phyloP scores from a whole-genome alignment of 495 filamentous ascomycete species.

The Aspergillus ostianus region DNA sequence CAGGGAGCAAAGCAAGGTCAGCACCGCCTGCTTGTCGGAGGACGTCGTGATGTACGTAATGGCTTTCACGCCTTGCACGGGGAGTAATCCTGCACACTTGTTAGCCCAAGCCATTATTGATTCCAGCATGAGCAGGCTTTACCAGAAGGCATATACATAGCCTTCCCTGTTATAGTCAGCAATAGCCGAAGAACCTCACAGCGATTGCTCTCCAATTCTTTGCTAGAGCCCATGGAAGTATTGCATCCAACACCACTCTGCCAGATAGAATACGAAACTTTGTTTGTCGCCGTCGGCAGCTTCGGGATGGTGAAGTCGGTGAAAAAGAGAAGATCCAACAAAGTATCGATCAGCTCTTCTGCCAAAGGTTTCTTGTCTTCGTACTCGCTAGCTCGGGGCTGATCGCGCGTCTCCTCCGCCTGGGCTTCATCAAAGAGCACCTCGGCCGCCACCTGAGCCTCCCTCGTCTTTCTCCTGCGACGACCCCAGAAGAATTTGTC shows the following conservation, averaged over 20 bases:
- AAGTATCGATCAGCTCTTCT: slow-evolving; percentile 89
- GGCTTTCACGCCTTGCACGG: slow-evolving; percentile 80
- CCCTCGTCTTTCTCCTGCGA: slow-evolving; percentile 60
- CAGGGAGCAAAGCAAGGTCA: slow-evolving; percentile 86
- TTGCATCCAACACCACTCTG: slow-evolving; percentile 97
- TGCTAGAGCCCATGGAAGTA: slow-evolving; percentile 80
- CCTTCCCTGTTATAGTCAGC: slow-evolving; percentile 81
- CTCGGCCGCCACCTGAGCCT: slow-evolving; percentile 58
- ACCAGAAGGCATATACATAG: slow-evolving; percentile 88
- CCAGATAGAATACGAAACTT: slow-evolving; percentile 94
- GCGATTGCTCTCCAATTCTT: slow-evolving; percentile 87
- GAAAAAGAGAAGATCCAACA: slow-evolving; percentile 89
- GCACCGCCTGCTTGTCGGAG: slow-evolving; percentile 85
- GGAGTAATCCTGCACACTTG: slow-evolving; percentile 58
- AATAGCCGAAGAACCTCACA: slow-evolving; percentile 86
- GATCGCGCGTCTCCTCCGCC: slow-evolving; percentile 46
- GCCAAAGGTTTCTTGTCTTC: slow-evolving; percentile 86
- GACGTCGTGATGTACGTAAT: slow-evolving; percentile 87
- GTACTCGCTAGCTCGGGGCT: slow-evolving; percentile 55
- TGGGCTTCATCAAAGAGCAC: slow-evolving; percentile 82
- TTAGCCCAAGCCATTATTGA: slow-evolving; percentile 15
- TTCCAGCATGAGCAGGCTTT: slow-evolving; percentile 24
- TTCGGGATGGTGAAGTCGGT: slow-evolving; percentile 80
- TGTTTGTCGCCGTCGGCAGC: slow-evolving; percentile 63
- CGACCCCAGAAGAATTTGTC: slow-evolving; percentile 88